phyloP scores from a whole-genome alignment of 2,329 filamentous ascomycete genomes.

The Aspergillus cejpii region DNA sequence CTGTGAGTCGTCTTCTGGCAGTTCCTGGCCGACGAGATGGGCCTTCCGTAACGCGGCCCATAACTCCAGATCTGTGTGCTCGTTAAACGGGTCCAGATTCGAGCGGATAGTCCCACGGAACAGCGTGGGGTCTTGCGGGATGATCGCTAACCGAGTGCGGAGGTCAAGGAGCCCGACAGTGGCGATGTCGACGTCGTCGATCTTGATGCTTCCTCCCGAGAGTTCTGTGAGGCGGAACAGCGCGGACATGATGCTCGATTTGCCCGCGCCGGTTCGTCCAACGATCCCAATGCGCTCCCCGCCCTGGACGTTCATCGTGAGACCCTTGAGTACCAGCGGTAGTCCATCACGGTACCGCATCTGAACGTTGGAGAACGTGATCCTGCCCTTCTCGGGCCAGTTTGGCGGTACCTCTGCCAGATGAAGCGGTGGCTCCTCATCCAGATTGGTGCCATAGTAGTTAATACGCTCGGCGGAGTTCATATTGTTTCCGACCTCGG shows the following conservation, averaged over 20 bases:
- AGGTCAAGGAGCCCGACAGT: slow-evolving; percentile 39
- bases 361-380: slow-evolving; percentile 65
- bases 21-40: slow-evolving; percentile 43
- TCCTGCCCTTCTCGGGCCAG: slow-evolving; percentile 85
- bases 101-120: slow-evolving; percentile 42
- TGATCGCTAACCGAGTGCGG: slow-evolving; percentile 40
- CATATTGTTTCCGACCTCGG: slow-evolving; percentile 97
- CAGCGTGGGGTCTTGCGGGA: slow-evolving; percentile 43
- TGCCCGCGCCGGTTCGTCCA: slow-evolving; percentile 42
- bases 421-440: slow-evolving; percentile 81
- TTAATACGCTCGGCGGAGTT: slow-evolving; percentile 88
- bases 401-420: slow-evolving; percentile 61
- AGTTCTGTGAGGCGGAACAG: slow-evolving; percentile 42
- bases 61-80: slow-evolving; percentile 42
- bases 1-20: slow-evolving; percentile 40
- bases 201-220: slow-evolving; percentile 36
- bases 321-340: slow-evolving; percentile 64
- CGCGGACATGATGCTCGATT: slow-evolving; percentile 44
- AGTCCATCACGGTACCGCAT: slow-evolving; percentile 71
- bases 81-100: slow-evolving; percentile 43
- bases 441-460: slow-evolving; percentile 79
- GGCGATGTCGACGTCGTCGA: slow-evolving; percentile 41
- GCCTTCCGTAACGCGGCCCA: slow-evolving; percentile 44
- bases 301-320: slow-evolving; percentile 46
- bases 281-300: slow-evolving; percentile 47